Base-by-base conservation (phyloP, 2,329 filamentous ascomycete genomes). In the Fusarium mangiferae region DNA sequence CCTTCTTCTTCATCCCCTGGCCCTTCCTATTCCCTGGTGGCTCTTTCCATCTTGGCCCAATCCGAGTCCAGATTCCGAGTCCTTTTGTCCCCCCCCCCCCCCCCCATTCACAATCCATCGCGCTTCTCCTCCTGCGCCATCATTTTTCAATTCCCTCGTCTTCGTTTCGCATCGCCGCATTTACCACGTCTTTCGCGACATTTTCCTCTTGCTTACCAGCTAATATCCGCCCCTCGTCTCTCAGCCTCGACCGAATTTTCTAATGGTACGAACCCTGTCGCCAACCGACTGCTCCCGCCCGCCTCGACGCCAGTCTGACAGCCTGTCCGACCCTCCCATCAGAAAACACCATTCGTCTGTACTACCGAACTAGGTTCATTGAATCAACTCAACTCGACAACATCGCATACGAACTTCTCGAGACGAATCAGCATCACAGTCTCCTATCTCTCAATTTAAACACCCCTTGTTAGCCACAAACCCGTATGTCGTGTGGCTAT, bases 61-160 rank as follows among this genome's bases (percentile, higher is more conserved):
- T 68, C 66, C 56, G 36, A 68, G 61, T 68, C 65, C 63, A 68
- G 69, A 73, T 57, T 66, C 67, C 59, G 57, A 68, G 66, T 75
- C 61, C 67, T 66, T 66, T 70, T 66, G 58, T 70, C 76, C 64
- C 69, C 76, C 57, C 69, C 33, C 76, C 64, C 69, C 76, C 57
- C 69, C 33, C 33, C 33, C 59, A 46, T 55, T 59, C 66, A 61
- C 67, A 57, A 58, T 57, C 62, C 73, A 60, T 72, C 61, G 46
- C 70, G 72, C 62, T 65, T 65, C 71, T 61, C 52, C 63, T 71
- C 59, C 71, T 64, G 58, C 71, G 71, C 64, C 60, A 59, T 74
- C 68, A 64, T 70, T 66, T 68, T 67, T 57, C 61, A 67, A 60
- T 70, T 59, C 66, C 61, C 62, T 64, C 58, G 45, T 66, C 48